Evolutionary conservation across 2,329 filamentous ascomycete genomes (phyloP).

Genomic region (Sclerotinia borealis): DNA sequence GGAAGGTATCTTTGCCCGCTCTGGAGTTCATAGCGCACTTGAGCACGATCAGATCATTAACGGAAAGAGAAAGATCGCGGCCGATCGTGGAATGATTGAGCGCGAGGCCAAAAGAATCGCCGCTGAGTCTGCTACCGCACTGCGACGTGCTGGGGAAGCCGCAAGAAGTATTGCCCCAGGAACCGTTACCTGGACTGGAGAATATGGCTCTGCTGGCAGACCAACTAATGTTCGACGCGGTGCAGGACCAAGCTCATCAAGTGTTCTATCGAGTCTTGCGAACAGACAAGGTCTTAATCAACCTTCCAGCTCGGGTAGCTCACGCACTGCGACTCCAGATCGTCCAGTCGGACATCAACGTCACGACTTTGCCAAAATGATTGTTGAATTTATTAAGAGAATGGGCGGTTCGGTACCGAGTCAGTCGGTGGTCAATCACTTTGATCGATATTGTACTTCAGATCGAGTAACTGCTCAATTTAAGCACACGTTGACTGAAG

Average conservation of each 20-base stretch:
- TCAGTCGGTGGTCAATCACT: conserved; percentile 84
- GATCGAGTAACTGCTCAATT: conserved; percentile 69
- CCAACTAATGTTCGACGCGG: conserved; percentile 45
- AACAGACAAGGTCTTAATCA: conserved; percentile 42
- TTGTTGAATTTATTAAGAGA: conserved; percentile 69
- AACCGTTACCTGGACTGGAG: conserved; percentile 89
- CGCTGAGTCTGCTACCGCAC: conserved; percentile 67
- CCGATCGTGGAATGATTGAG: conserved; percentile 72
- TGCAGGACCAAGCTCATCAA: conserved; percentile 47
- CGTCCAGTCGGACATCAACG: conserved; percentile 36
- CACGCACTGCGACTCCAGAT: conserved; percentile 43
- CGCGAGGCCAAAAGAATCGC: conserved; percentile 77
- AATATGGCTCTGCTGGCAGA: conserved; percentile 69
- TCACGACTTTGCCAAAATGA: conserved; percentile 63
- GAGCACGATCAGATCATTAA: conserved; percentile 91
- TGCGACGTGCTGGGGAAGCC: conserved; percentile 66
- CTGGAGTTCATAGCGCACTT: conserved; percentile 82
- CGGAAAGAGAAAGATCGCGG: conserved; percentile 62
- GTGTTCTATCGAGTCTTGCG: conserved; percentile 51
- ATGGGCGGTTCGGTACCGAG: conserved; percentile 76
- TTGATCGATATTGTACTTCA: conserved; percentile 71
- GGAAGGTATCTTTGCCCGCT: conserved; percentile 80
- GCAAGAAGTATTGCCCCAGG: conserved; percentile 71
- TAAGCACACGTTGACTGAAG: conserved; percentile 68
- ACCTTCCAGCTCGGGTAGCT: conserved; percentile 38